Evolutionary conservation across 805 yeast genomes (phyloP), one percentile per base, ranked within the genome.

Genomic region (Jamesozyma rosinii): DNA sequence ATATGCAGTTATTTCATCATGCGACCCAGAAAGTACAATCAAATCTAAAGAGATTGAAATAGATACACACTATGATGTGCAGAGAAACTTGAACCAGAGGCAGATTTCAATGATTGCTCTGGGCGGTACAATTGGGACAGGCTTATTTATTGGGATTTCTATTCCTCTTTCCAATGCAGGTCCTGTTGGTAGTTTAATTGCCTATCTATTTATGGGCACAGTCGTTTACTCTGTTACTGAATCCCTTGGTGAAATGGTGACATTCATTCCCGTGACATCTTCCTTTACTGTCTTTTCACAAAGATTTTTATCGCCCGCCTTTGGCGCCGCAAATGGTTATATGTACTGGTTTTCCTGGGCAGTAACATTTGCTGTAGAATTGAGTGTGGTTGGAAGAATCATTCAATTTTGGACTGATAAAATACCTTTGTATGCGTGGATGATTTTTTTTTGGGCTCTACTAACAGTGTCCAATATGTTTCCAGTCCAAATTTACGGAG

Each of bases 51-150:
- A 24, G 11, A 24, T 24, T 24, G 29, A 31, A 31, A 14, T 6
- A 6, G 34, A 31, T 31, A 11, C 18, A 13, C n/a, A 31, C n/a
- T 15, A 42, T 20, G 43, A 42, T 37, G 48, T 42, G 5, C 70
- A 72, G 51, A 68, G 85, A 60, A 69, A 67, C 31, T 64, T 81
- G 41, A 76, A 78, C 57, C 71, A 77, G 11, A 68, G 87, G 54
- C 85, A 79, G 51, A 71, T 81, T 38, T 68, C 80, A 17, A 79
- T 81, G 84, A 74, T 81, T 54, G 84, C 86, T 38, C 66, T 81
- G 19, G 87, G 86, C 49, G 86, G 86, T 49, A 77, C 86, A 33
- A 79, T 81, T 48, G 87, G 86, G 48, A 79, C 86, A 3, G 86
- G 87, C 54, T 66, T 80, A 35, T 78, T 81, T 66, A 75, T 81